Evolutionary conservation across 768 basidiomycete genomes (phyloP).

Genomic region (Tubosaeta sp.): DNA sequence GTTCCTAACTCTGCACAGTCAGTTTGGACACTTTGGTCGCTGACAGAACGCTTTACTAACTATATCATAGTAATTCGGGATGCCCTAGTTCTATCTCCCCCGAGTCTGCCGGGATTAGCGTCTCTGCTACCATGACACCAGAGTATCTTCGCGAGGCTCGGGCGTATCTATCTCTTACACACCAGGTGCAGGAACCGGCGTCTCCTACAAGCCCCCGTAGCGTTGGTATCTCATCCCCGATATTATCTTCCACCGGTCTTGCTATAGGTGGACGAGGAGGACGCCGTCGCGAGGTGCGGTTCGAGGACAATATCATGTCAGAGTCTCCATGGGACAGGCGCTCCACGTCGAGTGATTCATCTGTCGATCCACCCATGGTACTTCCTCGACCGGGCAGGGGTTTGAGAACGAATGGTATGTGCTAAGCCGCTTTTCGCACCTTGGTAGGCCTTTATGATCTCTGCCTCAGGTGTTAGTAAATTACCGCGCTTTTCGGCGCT

Average conservation of each 20-base stretch:
- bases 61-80: slow-evolving; percentile 17
- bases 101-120: slow-evolving; percentile 29
- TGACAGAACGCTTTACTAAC: slow-evolving; percentile 2
- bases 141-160: slow-evolving; percentile 31
- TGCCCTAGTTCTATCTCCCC: slow-evolving; percentile 31
- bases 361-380: slow-evolving; percentile 22
- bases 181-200: slow-evolving; percentile 11
- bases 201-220: slow-evolving; percentile 16
- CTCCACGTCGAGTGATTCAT: slow-evolving; percentile 29
- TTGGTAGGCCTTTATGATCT: not conserved
- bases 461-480: slow-evolving; percentile 24
- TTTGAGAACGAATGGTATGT: slow-evolving; percentile 21
- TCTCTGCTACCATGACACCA: slow-evolving; percentile 30
- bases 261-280: slow-evolving; percentile 23
- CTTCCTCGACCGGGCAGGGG: slow-evolving; percentile 11
- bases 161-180: slow-evolving; percentile 31
- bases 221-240: slow-evolving; percentile 23
- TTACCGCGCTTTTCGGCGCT: slow-evolving; percentile 30
- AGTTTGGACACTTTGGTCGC: not conserved
- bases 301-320: slow-evolving; percentile 30
- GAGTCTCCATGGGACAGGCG: slow-evolving; percentile 28
- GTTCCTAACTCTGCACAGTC: slow-evolving; percentile 19
- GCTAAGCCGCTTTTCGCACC: not conserved
- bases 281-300: slow-evolving; percentile 31
- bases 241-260: slow-evolving; percentile 31